Evolutionary conservation across 1,284 basidiomycete genomes (phyloP).

Genomic region (Boletus semigastroideus): DNA sequence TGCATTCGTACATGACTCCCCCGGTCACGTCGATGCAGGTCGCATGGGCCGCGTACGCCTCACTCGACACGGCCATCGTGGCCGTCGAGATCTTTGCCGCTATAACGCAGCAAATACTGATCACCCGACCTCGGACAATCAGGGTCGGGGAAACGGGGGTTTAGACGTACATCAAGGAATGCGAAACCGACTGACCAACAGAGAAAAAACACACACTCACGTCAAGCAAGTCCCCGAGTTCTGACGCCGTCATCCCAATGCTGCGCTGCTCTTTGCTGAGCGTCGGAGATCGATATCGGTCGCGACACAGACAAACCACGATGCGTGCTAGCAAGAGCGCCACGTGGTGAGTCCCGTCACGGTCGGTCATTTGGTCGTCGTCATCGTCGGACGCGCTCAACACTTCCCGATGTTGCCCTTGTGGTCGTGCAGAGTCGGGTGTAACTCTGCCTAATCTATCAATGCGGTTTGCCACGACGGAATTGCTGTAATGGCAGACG

Average conservation of each 20-base stretch:
- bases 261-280: conserved; percentile 10
- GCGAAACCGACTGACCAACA: not conserved
- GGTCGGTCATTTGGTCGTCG: conserved; percentile 2
- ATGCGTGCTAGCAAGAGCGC: conserved; percentile 21
- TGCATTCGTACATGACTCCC: conserved; percentile 2
- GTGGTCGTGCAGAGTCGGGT: conserved; percentile 5
- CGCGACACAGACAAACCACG: conserved; percentile 26
- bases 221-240: conserved; percentile 41
- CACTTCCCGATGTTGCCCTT: not conserved
- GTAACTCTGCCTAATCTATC: conserved; percentile 16
- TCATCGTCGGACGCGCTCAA: conserved; percentile 1
- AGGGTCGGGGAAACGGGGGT: conserved; percentile 21
- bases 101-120: conserved; percentile 11
- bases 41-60: conserved; percentile 5
- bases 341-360: conserved; percentile 9
- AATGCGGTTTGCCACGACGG: conserved; percentile 7
- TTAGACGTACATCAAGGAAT: not conserved
- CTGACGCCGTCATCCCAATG: conserved; percentile 26
- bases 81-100: conserved; percentile 17
- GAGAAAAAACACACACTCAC: conserved; percentile 31
- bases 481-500: conserved; percentile 13
- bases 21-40: conserved; percentile 16
- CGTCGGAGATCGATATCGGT: conserved; percentile 15
- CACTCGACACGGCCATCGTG: conserved; percentile 1
- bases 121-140: conserved; percentile 12